Conservation (phyloP, 2,329 filamentous ascomycete species). For the Sordariomycetes sp. region DNA sequence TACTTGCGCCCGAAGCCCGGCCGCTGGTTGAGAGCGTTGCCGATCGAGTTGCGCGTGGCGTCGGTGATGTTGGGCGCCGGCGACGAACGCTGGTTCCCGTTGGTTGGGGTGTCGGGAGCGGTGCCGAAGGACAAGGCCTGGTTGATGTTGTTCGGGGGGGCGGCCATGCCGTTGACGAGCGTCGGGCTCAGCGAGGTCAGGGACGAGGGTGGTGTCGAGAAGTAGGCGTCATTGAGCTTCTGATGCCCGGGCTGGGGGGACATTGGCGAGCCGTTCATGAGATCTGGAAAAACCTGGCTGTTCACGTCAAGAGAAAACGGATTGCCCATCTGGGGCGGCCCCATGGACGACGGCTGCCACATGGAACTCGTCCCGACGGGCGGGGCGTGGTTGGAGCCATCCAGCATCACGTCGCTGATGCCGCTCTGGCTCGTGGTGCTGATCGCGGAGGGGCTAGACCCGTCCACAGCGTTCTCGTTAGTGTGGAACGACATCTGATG, state of each 20-base stretch:
- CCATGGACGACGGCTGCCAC: constrained; percentile 62
- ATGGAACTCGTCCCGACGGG: constrained; percentile 44
- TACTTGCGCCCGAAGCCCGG: constrained; percentile 53
- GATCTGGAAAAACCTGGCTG: constrained; percentile 65
- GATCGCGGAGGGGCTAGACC: constrained; percentile 90
- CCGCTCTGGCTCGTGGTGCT: constrained; percentile 89
- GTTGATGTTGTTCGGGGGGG: constrained; percentile 44
- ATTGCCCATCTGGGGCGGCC: constrained; percentile 56
- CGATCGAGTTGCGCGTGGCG: constrained; percentile 49
- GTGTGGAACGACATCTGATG: constrained; percentile 57
- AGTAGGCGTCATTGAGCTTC: constrained; percentile 62
- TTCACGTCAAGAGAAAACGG: constrained; percentile 68
- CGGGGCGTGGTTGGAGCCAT: constrained; percentile 60
- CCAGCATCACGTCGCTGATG: constrained; percentile 84
- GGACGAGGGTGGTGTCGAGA: constrained; percentile 66
- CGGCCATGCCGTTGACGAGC: constrained; percentile 52
- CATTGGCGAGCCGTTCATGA: constrained; percentile 59
- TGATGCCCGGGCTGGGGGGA: constrained; percentile 68
- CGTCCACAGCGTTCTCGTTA: constrained; percentile 77
- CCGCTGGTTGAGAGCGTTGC: constrained; percentile 47
- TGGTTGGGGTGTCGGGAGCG: constrained; percentile 64
- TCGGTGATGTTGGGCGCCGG: constrained; percentile 56
- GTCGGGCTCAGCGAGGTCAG: constrained; percentile 66
- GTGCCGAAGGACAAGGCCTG: constrained; percentile 52
- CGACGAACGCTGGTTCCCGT: constrained; percentile 47